A percentile compares a stretch with the other conserved stretches of the same genome.
Conservation (phyloP, 2,329 filamentous ascomycete genomes). For the Paracoccidioides brasiliensis region DNA sequence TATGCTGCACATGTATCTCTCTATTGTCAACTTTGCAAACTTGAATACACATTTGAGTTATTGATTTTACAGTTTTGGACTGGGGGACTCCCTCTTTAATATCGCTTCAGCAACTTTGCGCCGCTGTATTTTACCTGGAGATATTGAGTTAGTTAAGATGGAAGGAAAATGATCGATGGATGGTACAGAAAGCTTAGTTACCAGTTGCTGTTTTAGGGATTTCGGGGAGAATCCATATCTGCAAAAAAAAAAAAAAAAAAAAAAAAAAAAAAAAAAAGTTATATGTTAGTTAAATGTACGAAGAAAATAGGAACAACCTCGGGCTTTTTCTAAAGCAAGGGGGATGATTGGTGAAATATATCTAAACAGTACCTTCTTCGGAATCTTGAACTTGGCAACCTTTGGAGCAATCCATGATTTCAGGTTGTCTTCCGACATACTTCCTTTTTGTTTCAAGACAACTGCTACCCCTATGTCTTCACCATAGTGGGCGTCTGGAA, state of each 20-base stretch:
- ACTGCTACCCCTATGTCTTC: conserved; percentile 69
- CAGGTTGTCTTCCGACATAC: conserved; percentile 46
- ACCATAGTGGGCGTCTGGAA: conserved; percentile 70
- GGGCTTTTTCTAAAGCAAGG: neutral
- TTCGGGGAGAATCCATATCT: conserved; percentile 67
- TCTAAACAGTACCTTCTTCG: conserved; percentile 50
- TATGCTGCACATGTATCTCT: neutral
- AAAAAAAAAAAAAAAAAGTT: too few relatives aligned
- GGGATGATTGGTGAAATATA: neutral
- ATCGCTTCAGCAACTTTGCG: conserved; percentile 77
- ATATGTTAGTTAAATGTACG: neutral
- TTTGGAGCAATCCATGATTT: conserved; percentile 55
- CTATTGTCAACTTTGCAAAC: neutral
- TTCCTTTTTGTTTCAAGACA: conserved; percentile 54
- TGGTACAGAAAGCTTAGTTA: neutral
- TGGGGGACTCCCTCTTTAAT: conserved; percentile 52
- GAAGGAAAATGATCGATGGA: neutral
- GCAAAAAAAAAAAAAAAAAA: neutral
- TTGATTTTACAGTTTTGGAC: conserved; percentile 20
- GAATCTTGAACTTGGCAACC: conserved; percentile 72
- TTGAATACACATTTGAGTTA: neutral
- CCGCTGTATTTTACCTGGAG: conserved; percentile 63
- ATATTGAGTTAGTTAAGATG: neutral
- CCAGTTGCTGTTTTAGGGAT: conserved; percentile 83
- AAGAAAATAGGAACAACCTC: neutral